Evolutionary conservation across 148 eudicot species (phyloP).

Genomic region (Cornus suecica): DNA sequence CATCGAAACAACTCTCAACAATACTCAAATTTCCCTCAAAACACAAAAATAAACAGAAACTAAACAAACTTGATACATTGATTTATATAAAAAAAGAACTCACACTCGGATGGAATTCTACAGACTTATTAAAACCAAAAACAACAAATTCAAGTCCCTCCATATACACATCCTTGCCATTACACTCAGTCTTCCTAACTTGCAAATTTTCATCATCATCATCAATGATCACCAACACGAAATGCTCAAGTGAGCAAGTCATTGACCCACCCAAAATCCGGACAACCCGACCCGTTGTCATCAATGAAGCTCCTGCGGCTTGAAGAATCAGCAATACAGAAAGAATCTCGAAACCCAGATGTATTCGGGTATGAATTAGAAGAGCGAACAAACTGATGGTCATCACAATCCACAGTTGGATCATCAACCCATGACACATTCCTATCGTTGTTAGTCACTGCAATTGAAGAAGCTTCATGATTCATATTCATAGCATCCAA

Average conservation of each 20-base stretch:
- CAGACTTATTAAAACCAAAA: no score
- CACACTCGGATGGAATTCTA: no score
- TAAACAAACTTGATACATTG: no score
- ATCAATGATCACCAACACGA: background rate
- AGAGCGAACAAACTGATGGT: constrained; percentile 46
- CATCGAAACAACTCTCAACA: no score
- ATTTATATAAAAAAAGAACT: no score
- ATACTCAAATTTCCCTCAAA: no score
- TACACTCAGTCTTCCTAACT: background rate
- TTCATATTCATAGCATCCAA: constrained; percentile 43
- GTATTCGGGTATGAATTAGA: constrained; percentile 35
- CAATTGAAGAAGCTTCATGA: constrained; percentile 14
- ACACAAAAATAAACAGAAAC: no score
- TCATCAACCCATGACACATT: constrained; percentile 54
- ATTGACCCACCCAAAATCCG: constrained; percentile 88
- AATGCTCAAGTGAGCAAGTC: constrained; percentile 55
- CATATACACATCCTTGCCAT: constrained; percentile 1
- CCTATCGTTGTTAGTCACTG: background rate
- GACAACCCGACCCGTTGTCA: constrained; percentile 34
- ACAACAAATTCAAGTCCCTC: background rate
- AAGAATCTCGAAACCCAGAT: constrained; percentile 21
- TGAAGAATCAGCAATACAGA: constrained; percentile 16
- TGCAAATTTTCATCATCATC: constrained; percentile 14
- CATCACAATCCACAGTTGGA: constrained; percentile 24
- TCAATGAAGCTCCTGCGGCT: constrained; percentile 21